Evolutionary conservation across 1,139 yeast genomes (phyloP), one percentile per base, ranked within the genome.

Genomic region (Dujonia santamariae): DNA sequence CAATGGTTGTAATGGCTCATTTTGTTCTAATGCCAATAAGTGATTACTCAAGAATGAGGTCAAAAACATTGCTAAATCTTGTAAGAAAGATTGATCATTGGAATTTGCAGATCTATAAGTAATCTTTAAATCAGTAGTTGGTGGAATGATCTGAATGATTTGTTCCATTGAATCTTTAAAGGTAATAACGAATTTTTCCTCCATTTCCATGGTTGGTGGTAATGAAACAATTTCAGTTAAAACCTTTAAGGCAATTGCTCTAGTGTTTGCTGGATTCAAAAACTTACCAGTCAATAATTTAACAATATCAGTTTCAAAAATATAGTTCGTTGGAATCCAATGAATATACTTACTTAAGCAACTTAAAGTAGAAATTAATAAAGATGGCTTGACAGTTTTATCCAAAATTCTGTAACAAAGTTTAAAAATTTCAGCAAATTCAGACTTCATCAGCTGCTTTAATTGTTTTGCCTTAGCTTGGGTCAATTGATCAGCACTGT

Each of bases 381-480:
- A 72, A 2, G 95, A 80, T 15, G 96, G 81, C 46, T 86, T 84
- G 12, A 79, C 68, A 3, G 96, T 88, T 54, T 86, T 87, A 54
- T 88, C 96, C 50, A 92, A 74, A 9, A 92, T 94, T 62, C 90
- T 96, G 55, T 79, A 87, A 63, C 98, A 92, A 44, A 94, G 73
- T 53, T 85, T 85, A 67, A 88, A 92, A 49, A 92, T 90, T 53
- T 86, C 95, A 46, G 90, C 87, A 51, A 92, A 92, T 61, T 92
- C 98, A 36, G 82, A 80, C 47, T 84, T 76, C 87, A 92, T 83
- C 48, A 88, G 85, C 34, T 75, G 70, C 58, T 87, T 92, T 55
- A 94, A 75, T 42, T 78, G 77, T 51, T 80, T 78, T 8, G 95
- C 87, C 61, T 92, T 92, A 7, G 96, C 95, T 61, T 88, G 96